Percentiles rank a stretch among this genome's conserved stretches.
These are phyloP conservation scores for Calonectria hongkongensis DNA, from an alignment of 2,329 filamentous ascomycete species.

Conservation along the genomic window DNA sequence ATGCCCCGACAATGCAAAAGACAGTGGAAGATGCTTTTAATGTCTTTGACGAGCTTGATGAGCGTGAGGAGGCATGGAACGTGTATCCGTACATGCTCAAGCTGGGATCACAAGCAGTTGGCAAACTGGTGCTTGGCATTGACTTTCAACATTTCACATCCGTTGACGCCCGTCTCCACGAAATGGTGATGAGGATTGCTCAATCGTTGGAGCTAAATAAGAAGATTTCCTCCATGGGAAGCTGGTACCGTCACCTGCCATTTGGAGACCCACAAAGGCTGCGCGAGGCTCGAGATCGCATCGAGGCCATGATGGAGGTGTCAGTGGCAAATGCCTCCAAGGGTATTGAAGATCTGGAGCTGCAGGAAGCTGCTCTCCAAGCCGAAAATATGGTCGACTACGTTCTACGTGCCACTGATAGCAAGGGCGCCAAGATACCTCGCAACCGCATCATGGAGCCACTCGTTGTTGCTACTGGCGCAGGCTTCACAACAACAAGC, in stretches of 20 bases:
- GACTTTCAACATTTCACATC: slow-evolving; percentile 67
- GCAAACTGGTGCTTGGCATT: slow-evolving; percentile 66
- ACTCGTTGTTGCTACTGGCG: slow-evolving; percentile 72
- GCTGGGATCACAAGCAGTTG: slow-evolving; percentile 67
- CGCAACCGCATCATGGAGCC: slow-evolving; percentile 54
- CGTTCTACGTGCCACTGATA: slow-evolving; percentile 70
- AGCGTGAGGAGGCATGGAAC: slow-evolving; percentile 67
- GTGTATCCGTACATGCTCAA: slow-evolving; percentile 71
- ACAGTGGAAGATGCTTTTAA: slow-evolving; percentile 70
- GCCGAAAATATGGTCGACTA: slow-evolving; percentile 70
- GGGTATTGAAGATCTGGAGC: slow-evolving; percentile 61
- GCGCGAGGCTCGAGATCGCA: slow-evolving; percentile 44
- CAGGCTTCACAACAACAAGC: slow-evolving; percentile 77
- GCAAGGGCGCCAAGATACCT: slow-evolving; percentile 72
- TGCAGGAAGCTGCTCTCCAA: slow-evolving; percentile 70
- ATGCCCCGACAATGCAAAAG: slow-evolving; percentile 75
- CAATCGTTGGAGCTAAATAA: slow-evolving; percentile 74
- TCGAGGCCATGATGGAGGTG: slow-evolving; percentile 61
- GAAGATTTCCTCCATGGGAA: slow-evolving; percentile 71
- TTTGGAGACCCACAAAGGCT: slow-evolving; percentile 74
- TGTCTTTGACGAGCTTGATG: slow-evolving; percentile 71
- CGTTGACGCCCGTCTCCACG: slow-evolving; percentile 68
- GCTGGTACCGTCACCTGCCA: slow-evolving; percentile 74
- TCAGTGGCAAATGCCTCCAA: slow-evolving; percentile 59
- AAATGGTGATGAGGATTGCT: slow-evolving; percentile 71